Evolutionary conservation across 805 yeast genomes (phyloP).

Genomic region (Candida sanyiensis): DNA sequence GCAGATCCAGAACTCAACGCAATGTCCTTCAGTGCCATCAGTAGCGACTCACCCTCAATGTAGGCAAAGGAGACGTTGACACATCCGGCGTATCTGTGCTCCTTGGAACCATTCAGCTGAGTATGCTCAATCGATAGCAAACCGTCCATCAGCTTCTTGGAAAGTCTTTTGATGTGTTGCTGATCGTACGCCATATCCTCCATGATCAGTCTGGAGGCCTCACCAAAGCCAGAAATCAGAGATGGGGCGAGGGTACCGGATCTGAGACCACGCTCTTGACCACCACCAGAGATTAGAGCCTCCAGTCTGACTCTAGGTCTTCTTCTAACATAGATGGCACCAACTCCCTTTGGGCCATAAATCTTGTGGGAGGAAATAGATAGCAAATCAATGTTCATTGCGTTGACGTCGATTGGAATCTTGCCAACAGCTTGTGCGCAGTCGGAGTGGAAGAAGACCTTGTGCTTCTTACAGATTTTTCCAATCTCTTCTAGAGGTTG

Average conservation of each 20-base stretch:
- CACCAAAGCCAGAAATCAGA: constrained; percentile 91
- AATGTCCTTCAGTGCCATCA: constrained; percentile 96
- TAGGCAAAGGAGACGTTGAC: constrained; percentile 95
- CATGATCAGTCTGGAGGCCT: constrained; percentile 82
- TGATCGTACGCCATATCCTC: constrained; percentile 71
- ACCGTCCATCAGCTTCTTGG: constrained; percentile 66
- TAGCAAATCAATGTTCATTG: constrained; percentile 86
- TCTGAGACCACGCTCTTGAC: constrained; percentile 97
- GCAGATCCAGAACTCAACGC: constrained; percentile 97
- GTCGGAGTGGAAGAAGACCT: constrained; percentile 95
- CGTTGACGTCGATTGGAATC: constrained; percentile 86
- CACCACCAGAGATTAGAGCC: constrained; percentile 95
- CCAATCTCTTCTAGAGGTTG: constrained; percentile 97
- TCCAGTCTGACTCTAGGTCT: constrained; percentile 97
- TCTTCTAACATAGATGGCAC: constrained; percentile 92
- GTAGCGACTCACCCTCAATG: constrained; percentile 93
- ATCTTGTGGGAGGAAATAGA: constrained; percentile 94
- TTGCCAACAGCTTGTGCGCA: constrained; percentile 98
- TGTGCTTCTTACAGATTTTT: constrained; percentile 71
- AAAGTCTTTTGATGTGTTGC: constrained; percentile 61
- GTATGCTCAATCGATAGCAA: constrained; percentile 83
- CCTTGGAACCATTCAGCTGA: constrained; percentile 78
- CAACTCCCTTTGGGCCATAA: constrained; percentile 97
- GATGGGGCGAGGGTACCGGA: constrained; percentile 98
- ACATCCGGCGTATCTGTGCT: constrained; percentile 82